Evolutionary conservation across 805 yeast genomes (phyloP), one percentile per base, ranked within the genome.

Genomic region (Myxozyma udenii): DNA sequence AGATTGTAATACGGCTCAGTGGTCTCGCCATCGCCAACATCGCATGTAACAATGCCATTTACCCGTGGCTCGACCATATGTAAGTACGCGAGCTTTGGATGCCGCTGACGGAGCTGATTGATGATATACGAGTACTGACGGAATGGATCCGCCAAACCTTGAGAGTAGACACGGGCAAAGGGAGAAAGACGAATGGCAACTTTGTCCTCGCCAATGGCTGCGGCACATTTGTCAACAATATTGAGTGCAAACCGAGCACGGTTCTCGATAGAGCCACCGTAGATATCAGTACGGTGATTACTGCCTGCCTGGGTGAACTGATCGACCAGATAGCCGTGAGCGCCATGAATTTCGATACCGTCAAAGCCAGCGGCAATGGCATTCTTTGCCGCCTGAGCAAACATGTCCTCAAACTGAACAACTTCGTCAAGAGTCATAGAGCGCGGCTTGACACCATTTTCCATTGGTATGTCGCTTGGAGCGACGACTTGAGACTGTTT

Each of bases 301-400:
- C 76, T 65, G 14, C 64, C 58, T 1, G 67, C 65, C 30, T 77
- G 71, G 32, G 77, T 60, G 61, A 83, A 81, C 52, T 73, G 71
- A 58, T 73, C 72, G 39, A 77, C 57, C 37, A 81, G 65, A 59
- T 78, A 80, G 1, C 86, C 86, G 63, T 82, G 79, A 24, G 88
- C 87, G 25, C 71, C 74, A 65, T 83, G 86, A 55, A 83, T 69
- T 62, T 81, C 87, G 36, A 84, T 77, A 59, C 83, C 81, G 66
- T 84, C 88, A 46, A 78, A 76, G 1, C 81, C 80, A 11, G 80
- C 74, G 3, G 68, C 72, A 33, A 74, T 66, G 2, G 85, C 79
- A 56, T 74, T 72, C 52, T 70, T 68, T 1, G 85, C 83, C n/a
- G 84, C 82, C 1, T 58, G 59, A 7, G 70, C 79, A 63, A 73